Evolutionary conservation across 257 asterid species (phyloP).

Genomic region (Petrea volubilis): DNA sequence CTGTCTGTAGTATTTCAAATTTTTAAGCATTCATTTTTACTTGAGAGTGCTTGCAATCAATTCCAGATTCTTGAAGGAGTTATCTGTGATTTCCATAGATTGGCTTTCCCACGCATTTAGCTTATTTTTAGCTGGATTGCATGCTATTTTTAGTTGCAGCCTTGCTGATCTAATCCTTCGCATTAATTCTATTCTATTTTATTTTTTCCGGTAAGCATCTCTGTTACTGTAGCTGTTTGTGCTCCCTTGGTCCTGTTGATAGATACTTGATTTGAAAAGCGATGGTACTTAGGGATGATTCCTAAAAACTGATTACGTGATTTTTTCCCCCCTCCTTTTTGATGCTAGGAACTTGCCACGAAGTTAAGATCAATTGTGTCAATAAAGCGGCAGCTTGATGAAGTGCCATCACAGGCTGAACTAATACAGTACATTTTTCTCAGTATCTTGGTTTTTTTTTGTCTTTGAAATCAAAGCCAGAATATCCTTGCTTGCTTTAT

Average conservation of each 20-base stretch:
- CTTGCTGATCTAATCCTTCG: not conserved
- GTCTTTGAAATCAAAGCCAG: constrained; percentile 7
- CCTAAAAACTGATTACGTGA: constrained; percentile 5
- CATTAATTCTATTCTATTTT: too few species aligned
- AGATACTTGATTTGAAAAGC: not conserved
- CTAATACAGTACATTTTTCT: constrained; percentile 73
- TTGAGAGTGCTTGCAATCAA: not conserved
- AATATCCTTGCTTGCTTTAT: not conserved
- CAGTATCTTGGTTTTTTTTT: constrained; percentile 19
- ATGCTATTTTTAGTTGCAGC: not conserved
- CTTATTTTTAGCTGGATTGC: not conserved
- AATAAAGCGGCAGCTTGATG: constrained; percentile 65
- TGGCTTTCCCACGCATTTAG: not conserved
- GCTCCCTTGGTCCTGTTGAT: not conserved
- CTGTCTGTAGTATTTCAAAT: too few species aligned
- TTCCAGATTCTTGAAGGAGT: not conserved
- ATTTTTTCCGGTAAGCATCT: not conserved
- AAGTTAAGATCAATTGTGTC: constrained; percentile 55
- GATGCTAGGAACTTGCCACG: constrained; percentile 59
- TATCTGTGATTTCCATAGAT: not conserved
- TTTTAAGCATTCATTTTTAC: not conserved
- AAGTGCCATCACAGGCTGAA: constrained; percentile 71
- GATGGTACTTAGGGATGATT: not conserved
- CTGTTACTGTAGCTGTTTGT: not conserved
- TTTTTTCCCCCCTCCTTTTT: not conserved